Conservation (phyloP, 2,329 filamentous ascomycete genomes). For the Acephala macrosclerotiorum region DNA sequence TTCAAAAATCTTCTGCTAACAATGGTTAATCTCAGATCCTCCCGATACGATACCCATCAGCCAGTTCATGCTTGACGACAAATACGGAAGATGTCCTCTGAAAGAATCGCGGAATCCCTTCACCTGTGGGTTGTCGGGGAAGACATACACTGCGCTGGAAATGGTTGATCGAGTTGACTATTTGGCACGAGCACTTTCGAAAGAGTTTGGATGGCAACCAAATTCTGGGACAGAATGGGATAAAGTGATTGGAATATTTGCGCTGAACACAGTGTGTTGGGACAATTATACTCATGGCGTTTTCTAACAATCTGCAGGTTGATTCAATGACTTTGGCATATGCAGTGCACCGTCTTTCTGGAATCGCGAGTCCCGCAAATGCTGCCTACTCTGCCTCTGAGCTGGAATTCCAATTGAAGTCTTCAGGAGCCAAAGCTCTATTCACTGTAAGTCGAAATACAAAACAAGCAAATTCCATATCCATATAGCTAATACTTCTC, state of each 20-base stretch:
- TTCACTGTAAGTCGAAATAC: slow-evolving; percentile 71
- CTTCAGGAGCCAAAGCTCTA: slow-evolving; percentile 76
- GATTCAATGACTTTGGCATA: slow-evolving; percentile 78
- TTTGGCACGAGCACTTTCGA: slow-evolving; percentile 72
- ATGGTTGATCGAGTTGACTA: slow-evolving; percentile 70
- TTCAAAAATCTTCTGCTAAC: neutral
- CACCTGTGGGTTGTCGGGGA: slow-evolving; percentile 78
- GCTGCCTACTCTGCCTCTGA: slow-evolving; percentile 85
- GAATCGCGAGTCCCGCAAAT: slow-evolving; percentile 81
- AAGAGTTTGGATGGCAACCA: slow-evolving; percentile 74
- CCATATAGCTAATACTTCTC: slow-evolving; percentile 12
- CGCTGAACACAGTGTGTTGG: slow-evolving; percentile 75
- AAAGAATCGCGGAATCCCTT: slow-evolving; percentile 73
- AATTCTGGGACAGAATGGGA: slow-evolving; percentile 81
- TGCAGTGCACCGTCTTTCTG: slow-evolving; percentile 78
- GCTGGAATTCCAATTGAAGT: slow-evolving; percentile 81
- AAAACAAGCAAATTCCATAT: neutral
- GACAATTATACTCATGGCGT: neutral
- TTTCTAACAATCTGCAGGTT: slow-evolving; percentile 56
- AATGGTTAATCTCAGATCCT: slow-evolving; percentile 25
- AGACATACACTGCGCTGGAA: slow-evolving; percentile 68
- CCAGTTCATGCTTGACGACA: slow-evolving; percentile 79
- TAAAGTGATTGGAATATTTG: slow-evolving; percentile 79
- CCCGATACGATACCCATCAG: slow-evolving; percentile 78
- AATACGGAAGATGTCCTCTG: slow-evolving; percentile 70